Evolutionary conservation across 1,284 basidiomycete species (phyloP).

Genomic region (Erythrobasidium hasegawianum): DNA sequence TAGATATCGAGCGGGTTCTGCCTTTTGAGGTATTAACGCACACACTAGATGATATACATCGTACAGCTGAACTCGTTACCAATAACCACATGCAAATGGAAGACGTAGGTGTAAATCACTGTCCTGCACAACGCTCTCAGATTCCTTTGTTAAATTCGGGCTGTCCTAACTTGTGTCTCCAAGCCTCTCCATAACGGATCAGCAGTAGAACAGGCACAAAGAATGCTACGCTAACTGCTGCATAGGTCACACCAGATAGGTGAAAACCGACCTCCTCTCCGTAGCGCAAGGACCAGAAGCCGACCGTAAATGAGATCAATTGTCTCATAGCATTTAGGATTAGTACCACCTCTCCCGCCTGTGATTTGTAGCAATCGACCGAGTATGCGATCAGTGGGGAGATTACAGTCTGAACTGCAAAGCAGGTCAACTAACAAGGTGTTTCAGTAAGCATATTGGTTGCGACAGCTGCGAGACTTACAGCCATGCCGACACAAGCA

Average conservation of each 20-base stretch:
- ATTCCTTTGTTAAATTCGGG: slow-evolving; percentile 26
- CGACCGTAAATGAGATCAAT: slow-evolving; percentile 24
- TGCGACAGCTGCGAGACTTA: not conserved
- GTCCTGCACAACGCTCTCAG: too few species aligned
- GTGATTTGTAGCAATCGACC: slow-evolving; percentile 31
- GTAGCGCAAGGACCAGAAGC: slow-evolving; percentile 28
- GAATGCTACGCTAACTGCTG: slow-evolving; percentile 14
- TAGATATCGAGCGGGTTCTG: too few species aligned
- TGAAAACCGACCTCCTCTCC: slow-evolving; percentile 33
- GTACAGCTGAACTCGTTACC: too few species aligned
- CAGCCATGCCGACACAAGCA: slow-evolving; percentile 23
- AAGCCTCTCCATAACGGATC: slow-evolving; percentile 19
- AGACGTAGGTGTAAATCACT: too few species aligned
- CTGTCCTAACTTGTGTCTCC: slow-evolving; percentile 17
- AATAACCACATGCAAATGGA: too few species aligned
- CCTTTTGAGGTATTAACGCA: too few species aligned
- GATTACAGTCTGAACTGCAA: slow-evolving; percentile 29
- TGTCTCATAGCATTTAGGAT: slow-evolving; percentile 9
- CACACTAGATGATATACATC: too few species aligned
- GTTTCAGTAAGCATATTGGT: not conserved
- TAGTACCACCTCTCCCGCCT: slow-evolving; percentile 25
- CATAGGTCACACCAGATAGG: slow-evolving; percentile 23
- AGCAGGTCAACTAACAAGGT: slow-evolving; percentile 20
- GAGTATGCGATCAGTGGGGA: slow-evolving; percentile 12
- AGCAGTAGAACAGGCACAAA: slow-evolving; percentile 17